Base-by-base conservation (phyloP, 2,329 filamentous ascomycete species). In the Fusarium sp. region DNA sequence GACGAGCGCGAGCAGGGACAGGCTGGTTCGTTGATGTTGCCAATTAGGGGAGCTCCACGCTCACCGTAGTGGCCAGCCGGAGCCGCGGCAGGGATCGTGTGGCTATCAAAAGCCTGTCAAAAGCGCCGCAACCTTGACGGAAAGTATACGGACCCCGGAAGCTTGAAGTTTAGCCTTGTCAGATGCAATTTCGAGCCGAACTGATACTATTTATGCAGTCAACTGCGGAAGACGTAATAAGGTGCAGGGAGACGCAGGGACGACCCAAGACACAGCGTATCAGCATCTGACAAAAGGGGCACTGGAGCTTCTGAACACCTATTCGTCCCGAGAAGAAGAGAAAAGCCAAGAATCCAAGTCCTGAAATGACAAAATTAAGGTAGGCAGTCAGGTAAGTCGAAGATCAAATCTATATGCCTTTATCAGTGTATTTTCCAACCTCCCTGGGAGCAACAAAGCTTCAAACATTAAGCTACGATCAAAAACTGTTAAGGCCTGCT, bases 11-110 rank as follows among this genome's bases (percentile, higher is more conserved):
- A 51, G 59, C 72, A 75, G 71, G 77, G 70, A 71, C 75, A 70
- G 75, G 68, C 72, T 70, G 68, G 76, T 71, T 75, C 31, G 63
- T 74, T 69, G 73, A 69, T 73, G 69, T 63, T 74, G 73, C 76
- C 61, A 74, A 77, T 78, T 75, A 65, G 75, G 71, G 70, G 58
- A 78, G 74, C 74, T 78, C 75, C 76, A 78, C 76, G 75, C 56
- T 64, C 69, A 55, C 51, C 51, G 51, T 58, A 75, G 69, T 52
- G 63, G 68, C 41, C 68, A 72, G 62, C 67, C 65, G 42, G 56
- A 59, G 56, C 71, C 56, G 69, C 26, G 60, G 57, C 72, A 69
- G 52, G 72, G 72, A 69, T 75, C 38, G 31, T 56, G 35, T 49
- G 47, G 59, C 52, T 63, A 45, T 56, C 38, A 35, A 36, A 41